phyloP scores from a whole-genome alignment of 106 monocot genomes.

The Allium sativum region DNA sequence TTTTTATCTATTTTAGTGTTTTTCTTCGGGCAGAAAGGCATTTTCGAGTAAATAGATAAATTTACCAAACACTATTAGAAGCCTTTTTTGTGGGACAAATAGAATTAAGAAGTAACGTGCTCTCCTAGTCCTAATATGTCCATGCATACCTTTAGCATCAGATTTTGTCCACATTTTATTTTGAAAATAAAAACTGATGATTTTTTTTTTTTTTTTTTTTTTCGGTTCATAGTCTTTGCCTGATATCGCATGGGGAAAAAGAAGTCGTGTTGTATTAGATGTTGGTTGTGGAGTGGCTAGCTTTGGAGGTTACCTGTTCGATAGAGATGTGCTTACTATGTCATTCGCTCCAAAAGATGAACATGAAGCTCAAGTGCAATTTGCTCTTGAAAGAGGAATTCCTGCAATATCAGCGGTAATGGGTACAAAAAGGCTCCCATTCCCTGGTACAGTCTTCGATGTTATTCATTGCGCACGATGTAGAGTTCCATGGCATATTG shows the following conservation, averaged over 20 bases:
- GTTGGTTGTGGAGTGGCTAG: constrained; percentile 95
- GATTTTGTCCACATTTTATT: too few relatives aligned
- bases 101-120: too few relatives aligned
- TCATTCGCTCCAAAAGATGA: constrained; percentile 97
- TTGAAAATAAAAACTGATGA: background rate
- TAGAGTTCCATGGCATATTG: constrained; percentile 92
- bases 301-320: constrained; percentile 79
- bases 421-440: constrained; percentile 87
- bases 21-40: too few relatives aligned
- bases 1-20: background rate
- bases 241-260: constrained; percentile 72
- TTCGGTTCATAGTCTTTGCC: constrained; percentile 47
- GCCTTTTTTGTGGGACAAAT: too few relatives aligned
- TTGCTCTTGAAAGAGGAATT: constrained; percentile 92
- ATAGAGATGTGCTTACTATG: constrained; percentile 73
- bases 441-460: constrained; percentile 72
- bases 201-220: background rate
- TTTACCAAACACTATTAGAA: too few relatives aligned
- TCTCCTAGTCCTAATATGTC: too few relatives aligned
- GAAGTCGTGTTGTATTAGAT: constrained; percentile 60
- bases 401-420: constrained; percentile 83
- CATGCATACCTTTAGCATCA: background rate
- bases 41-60: too few relatives aligned
- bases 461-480: constrained; percentile 92
- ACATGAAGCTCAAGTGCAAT: constrained; percentile 92